Conservation (phyloP, 108 stramenopile genomes). For the Skeletonema tropicum region DNA sequence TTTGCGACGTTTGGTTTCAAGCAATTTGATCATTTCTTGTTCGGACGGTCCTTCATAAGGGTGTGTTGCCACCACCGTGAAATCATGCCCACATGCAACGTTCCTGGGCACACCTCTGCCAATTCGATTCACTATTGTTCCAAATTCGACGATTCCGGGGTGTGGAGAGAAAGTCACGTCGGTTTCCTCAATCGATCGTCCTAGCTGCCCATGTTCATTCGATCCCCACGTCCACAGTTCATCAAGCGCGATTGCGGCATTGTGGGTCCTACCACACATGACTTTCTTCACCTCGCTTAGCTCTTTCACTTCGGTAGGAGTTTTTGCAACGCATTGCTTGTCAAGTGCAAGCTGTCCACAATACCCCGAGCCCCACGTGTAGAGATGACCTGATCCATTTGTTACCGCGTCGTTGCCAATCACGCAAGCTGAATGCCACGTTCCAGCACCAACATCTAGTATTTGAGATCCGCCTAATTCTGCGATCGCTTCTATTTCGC, state of each 20-base stretch:
- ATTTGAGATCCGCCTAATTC: constrained; percentile 28
- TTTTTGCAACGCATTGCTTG: constrained; percentile 30
- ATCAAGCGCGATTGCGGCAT: constrained; percentile 63
- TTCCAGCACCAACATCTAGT: constrained; percentile 52
- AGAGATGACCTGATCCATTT: constrained; percentile 59
- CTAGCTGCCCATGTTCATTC: constrained; percentile 29
- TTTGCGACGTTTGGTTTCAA: constrained; percentile 49
- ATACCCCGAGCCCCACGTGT: constrained; percentile 74
- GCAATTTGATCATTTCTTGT: constrained; percentile 46
- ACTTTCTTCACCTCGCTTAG: constrained; percentile 46
- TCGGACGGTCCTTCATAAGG: constrained; percentile 73
- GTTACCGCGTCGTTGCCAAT: constrained; percentile 58
- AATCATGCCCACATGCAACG: constrained; percentile 74
- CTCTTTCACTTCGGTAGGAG: constrained; percentile 52
- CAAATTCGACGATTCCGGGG: constrained; percentile 74
- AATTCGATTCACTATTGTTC: constrained; percentile 72
- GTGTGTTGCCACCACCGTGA: constrained; percentile 71
- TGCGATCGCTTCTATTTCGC: constrained; percentile 17
- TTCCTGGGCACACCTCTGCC: constrained; percentile 62
- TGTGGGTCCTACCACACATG: constrained; percentile 68
- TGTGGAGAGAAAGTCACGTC: constrained; percentile 41
- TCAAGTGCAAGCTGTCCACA: constrained; percentile 75
- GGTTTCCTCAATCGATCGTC: constrained; percentile 13
- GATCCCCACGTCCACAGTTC: constrained; percentile 83
- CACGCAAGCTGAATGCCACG: constrained; percentile 75